Evolutionary conservation across 2,329 filamentous ascomycete species (phyloP), one percentile per base, ranked within the genome.

Genomic region (Pseudogymnoascus sp.): DNA sequence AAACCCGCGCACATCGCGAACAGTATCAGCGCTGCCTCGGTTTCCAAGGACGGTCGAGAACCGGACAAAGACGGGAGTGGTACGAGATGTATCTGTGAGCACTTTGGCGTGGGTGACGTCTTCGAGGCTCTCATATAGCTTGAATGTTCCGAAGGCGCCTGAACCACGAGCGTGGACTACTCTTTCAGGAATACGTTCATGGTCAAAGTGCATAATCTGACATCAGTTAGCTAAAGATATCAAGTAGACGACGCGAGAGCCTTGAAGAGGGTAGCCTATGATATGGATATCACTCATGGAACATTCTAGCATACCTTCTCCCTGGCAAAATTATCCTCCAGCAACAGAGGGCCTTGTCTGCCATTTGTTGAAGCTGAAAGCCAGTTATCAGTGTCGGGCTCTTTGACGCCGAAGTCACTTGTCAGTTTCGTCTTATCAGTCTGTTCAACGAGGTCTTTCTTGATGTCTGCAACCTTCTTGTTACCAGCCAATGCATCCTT

Each of bases 1-100:
- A 66, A 93, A 95, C 1, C 90, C 90, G 38, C 89, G 84, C 1
- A 92, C 88, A 77, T 95, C 90, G n/a, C 90, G 84, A 1, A 92
- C 90, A 0, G 89, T 93, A 71, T 95, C 90, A 5, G 89, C 88
- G 60, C 87, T 90, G 11, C 90, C 90, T 35, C 86, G 82, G 71
- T 85, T 90, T 5, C 88, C 89, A 1, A 90, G 80, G 0, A 91
- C 90, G 0, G 90, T 93, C 0, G 89, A 93, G 73, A 95, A 93
- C 0, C 90, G 86, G 14, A 89, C 70, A 70, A 91, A 90, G 1
- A 90, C 78, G 0, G 81, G 85, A 0, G 88, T 91, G 70, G 86
- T 73, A 72, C 89, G 89, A 40, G 80, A 83, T n/a, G 78, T 72
- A 1, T 74, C 71, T 6, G 71, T 72, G 14, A 90, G 75, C 72